Evolutionary conservation across 164 flowering plant genomes (phyloP).

Genomic region (Nymphaea thermarum): DNA sequence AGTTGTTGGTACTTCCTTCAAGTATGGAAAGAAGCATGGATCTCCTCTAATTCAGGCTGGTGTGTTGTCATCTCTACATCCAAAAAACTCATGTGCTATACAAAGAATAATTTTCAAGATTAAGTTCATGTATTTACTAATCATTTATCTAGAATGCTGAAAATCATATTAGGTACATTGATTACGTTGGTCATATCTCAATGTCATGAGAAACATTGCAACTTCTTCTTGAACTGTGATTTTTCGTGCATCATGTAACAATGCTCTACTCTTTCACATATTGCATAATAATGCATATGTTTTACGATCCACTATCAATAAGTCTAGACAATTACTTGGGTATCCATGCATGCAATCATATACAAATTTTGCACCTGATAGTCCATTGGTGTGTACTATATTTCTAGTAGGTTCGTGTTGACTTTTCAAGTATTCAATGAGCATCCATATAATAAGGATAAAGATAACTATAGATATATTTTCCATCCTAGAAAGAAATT

Average conservation of each 20-base stretch:
- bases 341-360: not conserved
- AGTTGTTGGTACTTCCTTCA: not conserved
- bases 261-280: not conserved
- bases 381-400: too few relatives aligned
- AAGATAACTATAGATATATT: too few relatives aligned
- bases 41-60: not conserved
- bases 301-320: constrained; percentile 3
- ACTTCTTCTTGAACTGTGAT: constrained; percentile 7
- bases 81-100: constrained; percentile 1
- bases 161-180: not conserved
- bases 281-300: constrained; percentile 1
- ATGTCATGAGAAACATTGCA: constrained; percentile 6
- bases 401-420: too few relatives aligned
- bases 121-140: constrained; percentile 2
- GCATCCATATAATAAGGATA: too few relatives aligned
- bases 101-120: constrained; percentile 4
- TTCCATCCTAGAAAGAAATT: too few relatives aligned
- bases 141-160: constrained; percentile 2
- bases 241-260: constrained; percentile 2
- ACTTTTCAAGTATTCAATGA: too few relatives aligned
- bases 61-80: not conserved
- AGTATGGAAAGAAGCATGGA: constrained; percentile 5
- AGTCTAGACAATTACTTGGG: not conserved
- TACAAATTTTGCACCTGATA: not conserved
- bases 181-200: constrained; percentile 3